Evolutionary conservation across 768 basidiomycete genomes (phyloP).

Genomic region (Neoboletus brunneissimus): DNA sequence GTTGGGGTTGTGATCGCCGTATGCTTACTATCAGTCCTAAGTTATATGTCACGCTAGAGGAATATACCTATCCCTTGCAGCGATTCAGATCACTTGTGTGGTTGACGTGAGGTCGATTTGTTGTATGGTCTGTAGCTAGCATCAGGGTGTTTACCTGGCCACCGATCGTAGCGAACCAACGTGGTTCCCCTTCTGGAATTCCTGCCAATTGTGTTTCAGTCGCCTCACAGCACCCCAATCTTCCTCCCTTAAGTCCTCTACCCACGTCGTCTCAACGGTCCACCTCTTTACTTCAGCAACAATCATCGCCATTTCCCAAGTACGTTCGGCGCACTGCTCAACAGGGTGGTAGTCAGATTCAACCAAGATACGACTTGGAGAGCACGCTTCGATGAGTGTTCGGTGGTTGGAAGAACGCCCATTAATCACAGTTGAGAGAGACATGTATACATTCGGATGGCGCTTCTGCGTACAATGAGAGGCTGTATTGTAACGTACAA

Average conservation of each 20-base stretch:
- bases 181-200: constrained; percentile 54
- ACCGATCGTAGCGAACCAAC: background rate
- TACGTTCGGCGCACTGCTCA: constrained; percentile 51
- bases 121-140: background rate
- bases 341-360: constrained; percentile 85
- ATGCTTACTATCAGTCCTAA: constrained; percentile 63
- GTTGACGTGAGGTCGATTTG: background rate
- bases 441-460: constrained; percentile 79
- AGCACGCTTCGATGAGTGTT: constrained; percentile 61
- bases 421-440: constrained; percentile 85
- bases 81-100: constrained; percentile 1
- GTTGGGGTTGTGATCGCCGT: constrained; percentile 86
- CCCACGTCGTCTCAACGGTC: constrained; percentile 65
- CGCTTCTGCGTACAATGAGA: constrained; percentile 46
- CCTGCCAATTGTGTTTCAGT: constrained; percentile 69
- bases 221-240: constrained; percentile 64
- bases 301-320: constrained; percentile 74
- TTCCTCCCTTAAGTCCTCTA: constrained; percentile 30
- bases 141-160: background rate
- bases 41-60: constrained; percentile 40
- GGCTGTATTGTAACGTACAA: background rate
- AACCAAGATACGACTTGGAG: constrained; percentile 67
- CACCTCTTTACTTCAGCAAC: constrained; percentile 79
- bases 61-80: background rate
- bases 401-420: constrained; percentile 61